Conservation (phyloP, 176 grass and related monocot genomes). For the Paspalum notatum region DNA sequence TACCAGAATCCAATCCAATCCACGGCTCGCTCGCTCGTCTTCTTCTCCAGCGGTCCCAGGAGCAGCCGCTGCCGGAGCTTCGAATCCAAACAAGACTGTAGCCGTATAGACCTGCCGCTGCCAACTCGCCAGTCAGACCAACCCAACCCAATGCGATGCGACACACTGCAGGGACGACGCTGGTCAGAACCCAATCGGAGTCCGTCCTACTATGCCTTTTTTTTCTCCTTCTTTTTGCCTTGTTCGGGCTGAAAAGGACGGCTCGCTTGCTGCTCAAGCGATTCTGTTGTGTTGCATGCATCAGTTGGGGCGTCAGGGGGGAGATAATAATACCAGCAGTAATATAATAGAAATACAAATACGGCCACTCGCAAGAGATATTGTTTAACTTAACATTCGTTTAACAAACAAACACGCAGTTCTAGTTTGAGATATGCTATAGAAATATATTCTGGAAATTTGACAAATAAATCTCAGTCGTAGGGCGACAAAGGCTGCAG, state of each 20-base stretch:
- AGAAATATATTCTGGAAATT: constrained; percentile 15
- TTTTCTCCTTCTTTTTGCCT: background rate
- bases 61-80: constrained; percentile 44
- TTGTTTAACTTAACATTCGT: too few species aligned
- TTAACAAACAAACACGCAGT: too few species aligned
- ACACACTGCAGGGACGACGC: too few species aligned
- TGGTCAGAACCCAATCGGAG: constrained; percentile 15
- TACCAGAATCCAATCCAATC: constrained; percentile 10
- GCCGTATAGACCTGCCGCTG: background rate
- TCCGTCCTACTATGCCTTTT: background rate
- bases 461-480: background rate
- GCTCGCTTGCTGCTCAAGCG: constrained; percentile 54
- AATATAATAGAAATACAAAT: too few species aligned
- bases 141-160: constrained; percentile 17
- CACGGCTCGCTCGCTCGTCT: background rate
- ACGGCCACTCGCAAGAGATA: too few species aligned
- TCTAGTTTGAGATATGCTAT: background rate
- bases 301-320: constrained; percentile 23
- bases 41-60: constrained; percentile 16
- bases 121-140: constrained; percentile 16
- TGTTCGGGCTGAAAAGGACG: constrained; percentile 32
- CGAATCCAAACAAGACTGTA: constrained; percentile 37
- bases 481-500: background rate
- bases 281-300: constrained; percentile 40
- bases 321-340: background rate